phyloP scores from a whole-genome alignment of 2,329 filamentous ascomycete genomes.

The Colletotrichum eremochloae region DNA sequence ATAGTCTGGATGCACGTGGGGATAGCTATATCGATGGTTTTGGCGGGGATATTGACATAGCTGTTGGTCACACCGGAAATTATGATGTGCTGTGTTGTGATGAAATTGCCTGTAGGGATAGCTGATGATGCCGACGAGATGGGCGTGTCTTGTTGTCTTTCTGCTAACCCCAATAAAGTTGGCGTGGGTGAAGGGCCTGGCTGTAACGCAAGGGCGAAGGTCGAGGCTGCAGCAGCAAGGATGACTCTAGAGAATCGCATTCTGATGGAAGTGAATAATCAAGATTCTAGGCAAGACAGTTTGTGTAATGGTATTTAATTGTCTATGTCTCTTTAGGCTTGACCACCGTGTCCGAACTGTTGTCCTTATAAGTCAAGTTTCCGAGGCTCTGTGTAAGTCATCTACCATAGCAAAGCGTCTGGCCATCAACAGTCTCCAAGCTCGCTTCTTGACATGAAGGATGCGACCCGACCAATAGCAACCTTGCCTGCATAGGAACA shows the following conservation, averaged over 20 bases:
- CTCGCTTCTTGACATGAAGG: not conserved
- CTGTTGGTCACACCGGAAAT: slow-evolving; percentile 48
- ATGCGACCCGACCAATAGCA: slow-evolving; percentile 14
- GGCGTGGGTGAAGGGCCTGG: slow-evolving; percentile 19
- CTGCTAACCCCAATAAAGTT: not conserved
- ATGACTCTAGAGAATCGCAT: slow-evolving; percentile 15
- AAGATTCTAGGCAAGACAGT: not conserved
- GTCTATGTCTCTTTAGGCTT: not conserved
- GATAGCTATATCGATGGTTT: slow-evolving; percentile 50
- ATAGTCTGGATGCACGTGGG: slow-evolving; percentile 55
- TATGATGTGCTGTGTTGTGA: slow-evolving; percentile 49
- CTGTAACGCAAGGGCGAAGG: slow-evolving; percentile 2
- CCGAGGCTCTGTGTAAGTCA: not conserved
- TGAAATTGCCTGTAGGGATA: slow-evolving; percentile 43
- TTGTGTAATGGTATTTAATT: too few species aligned
- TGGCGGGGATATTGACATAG: slow-evolving; percentile 47
- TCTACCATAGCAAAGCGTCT: not conserved
- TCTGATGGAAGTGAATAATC: not conserved
- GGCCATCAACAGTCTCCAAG: slow-evolving; percentile 8
- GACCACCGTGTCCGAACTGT: not conserved
- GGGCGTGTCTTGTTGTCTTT: slow-evolving; percentile 3
- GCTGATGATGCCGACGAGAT: slow-evolving; percentile 5
- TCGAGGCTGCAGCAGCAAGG: not conserved
- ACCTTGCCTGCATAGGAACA: not conserved
- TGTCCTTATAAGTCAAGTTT: slow-evolving; percentile 7